A percentile compares a stretch with the other conserved stretches of the same genome.
phyloP scores from a whole-genome alignment of 2,329 filamentous ascomycete genomes.

The Nemania serpens region DNA sequence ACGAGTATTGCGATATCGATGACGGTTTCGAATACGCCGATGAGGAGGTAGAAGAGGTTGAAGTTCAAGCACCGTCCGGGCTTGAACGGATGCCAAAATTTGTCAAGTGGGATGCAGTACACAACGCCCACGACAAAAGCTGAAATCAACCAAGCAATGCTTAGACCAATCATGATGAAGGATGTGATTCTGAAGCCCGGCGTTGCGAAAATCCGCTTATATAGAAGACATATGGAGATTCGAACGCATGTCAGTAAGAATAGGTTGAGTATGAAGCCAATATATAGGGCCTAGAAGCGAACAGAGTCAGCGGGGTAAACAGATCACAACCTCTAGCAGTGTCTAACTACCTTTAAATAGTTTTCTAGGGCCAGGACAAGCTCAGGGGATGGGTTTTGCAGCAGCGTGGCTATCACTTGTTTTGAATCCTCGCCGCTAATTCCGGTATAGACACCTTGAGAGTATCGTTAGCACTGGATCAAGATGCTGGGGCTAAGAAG shows the following conservation, averaged over 20 bases:
- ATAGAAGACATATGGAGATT: conserved; percentile 9
- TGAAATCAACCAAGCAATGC: conserved; percentile 8
- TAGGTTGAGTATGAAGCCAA: not conserved
- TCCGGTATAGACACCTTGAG: not conserved
- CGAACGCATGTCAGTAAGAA: not conserved
- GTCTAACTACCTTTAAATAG: conserved; percentile 10
- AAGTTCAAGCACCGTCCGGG: conserved; percentile 18
- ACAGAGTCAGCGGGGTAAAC: not conserved
- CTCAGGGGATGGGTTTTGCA: not conserved
- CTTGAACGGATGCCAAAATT: conserved; percentile 4
- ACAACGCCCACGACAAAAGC: conserved; percentile 2
- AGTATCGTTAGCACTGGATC: not conserved
- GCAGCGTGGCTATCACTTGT: not conserved
- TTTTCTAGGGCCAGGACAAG: not conserved
- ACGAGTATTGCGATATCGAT: conserved; percentile 10
- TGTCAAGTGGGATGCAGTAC: conserved; percentile 10
- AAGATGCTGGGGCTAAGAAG: not conserved
- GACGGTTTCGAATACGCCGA: conserved; percentile 8
- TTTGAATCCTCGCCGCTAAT: not conserved
- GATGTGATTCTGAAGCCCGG: not conserved
- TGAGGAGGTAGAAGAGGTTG: conserved; percentile 11
- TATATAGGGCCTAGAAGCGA: not conserved
- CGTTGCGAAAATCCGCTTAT: conserved; percentile 2
- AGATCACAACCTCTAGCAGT: not conserved
- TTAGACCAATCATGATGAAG: not conserved